These are phyloP conservation scores for Xerocomus nothofagi DNA, from an alignment of 1,284 basidiomycete species.

Conservation along the genomic window DNA sequence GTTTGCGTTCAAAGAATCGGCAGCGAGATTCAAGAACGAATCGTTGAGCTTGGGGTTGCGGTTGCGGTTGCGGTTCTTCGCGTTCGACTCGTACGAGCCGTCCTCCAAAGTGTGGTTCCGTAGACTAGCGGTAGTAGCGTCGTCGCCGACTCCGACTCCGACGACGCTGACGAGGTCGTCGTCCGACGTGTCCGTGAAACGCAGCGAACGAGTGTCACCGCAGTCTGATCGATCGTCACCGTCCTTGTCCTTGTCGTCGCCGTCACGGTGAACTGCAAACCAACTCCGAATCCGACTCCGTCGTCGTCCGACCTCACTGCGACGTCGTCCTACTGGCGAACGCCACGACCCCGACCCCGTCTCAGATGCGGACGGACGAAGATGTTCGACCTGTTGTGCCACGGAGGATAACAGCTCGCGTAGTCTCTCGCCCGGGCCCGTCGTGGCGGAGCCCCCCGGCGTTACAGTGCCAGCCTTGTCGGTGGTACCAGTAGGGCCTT, in stretches of 20 bases:
- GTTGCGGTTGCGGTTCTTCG: not conserved
- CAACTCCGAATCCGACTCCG: conserved; percentile 19
- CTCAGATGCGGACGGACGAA: too few species aligned
- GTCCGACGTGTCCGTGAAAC: conserved; percentile 16
- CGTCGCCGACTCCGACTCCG: not conserved
- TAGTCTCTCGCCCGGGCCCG: not conserved
- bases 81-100: not conserved
- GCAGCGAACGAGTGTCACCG: conserved; percentile 20
- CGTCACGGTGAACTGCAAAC: conserved; percentile 15
- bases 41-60: not conserved
- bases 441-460: too few species aligned
- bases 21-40: too few species aligned
- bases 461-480: too few species aligned
- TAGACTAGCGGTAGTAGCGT: not conserved
- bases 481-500: too few species aligned
- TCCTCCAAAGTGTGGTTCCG: too few species aligned
- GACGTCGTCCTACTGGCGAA: too few species aligned
- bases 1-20: too few species aligned
- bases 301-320: conserved; percentile 11
- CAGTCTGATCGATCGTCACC: conserved; percentile 2
- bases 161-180: conserved; percentile 10
- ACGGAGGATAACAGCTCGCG: conserved; percentile 26
- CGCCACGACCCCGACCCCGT: too few species aligned
- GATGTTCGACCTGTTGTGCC: conserved; percentile 29
- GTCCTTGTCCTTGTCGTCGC: conserved; percentile 5